Conservation (phyloP, 2,329 filamentous ascomycete genomes). For the Triangularia verruculosa region DNA sequence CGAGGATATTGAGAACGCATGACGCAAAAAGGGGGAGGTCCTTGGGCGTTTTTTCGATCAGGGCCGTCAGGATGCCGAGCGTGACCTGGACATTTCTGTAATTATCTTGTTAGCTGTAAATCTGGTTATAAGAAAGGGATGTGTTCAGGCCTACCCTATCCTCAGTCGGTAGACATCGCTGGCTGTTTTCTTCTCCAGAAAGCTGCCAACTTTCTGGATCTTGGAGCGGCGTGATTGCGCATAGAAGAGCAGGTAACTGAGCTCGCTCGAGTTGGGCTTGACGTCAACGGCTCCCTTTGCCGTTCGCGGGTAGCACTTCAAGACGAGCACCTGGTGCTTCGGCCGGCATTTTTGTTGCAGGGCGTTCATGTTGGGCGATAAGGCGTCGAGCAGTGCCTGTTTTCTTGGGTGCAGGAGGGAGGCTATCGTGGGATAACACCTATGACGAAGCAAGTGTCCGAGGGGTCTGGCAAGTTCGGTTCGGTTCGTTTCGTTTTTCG, state of each 20-base stretch:
- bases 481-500: not conserved
- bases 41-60: slow-evolving; percentile 90
- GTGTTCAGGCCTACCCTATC: slow-evolving; percentile 62
- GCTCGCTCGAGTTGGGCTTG: slow-evolving; percentile 92
- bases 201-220: slow-evolving; percentile 91
- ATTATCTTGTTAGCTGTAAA: not conserved
- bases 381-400: not conserved
- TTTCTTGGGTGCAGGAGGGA: not conserved
- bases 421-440: not conserved
- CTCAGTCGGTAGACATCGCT: slow-evolving; percentile 86
- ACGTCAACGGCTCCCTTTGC: slow-evolving; percentile 90
- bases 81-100: slow-evolving; percentile 88
- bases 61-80: slow-evolving; percentile 82
- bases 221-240: slow-evolving; percentile 91
- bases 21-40: slow-evolving; percentile 86
- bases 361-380: slow-evolving; percentile 53
- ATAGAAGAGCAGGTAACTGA: slow-evolving; percentile 96
- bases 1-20: slow-evolving; percentile 80
- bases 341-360: slow-evolving; percentile 72
- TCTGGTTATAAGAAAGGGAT: not conserved
- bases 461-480: not conserved
- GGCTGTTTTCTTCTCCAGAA: slow-evolving; percentile 90
- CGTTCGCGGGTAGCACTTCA: slow-evolving; percentile 94
- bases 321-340: slow-evolving; percentile 92
- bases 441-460: not conserved